Percentiles rank a stretch among this genome's conserved stretches.
Conservation (phyloP, 306 rosid species). For the Acacia crassicarpa region DNA sequence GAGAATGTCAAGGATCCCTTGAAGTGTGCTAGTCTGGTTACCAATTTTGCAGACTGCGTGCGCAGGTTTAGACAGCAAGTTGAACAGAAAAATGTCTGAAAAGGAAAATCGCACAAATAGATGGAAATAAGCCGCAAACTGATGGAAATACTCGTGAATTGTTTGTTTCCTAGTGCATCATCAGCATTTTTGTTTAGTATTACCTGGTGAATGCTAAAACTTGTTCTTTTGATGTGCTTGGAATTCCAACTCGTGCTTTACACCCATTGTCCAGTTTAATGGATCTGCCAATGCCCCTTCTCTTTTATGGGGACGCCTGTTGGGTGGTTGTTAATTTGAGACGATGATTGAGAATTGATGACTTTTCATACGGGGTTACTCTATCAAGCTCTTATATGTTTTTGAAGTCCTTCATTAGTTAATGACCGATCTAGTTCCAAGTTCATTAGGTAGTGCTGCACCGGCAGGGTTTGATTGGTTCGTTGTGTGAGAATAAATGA, state of each 20-base stretch:
- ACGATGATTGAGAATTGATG: not conserved
- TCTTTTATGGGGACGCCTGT: not conserved
- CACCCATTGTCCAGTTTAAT: not conserved
- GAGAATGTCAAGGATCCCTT: conserved; percentile 67
- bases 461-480: not conserved
- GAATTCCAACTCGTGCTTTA: not conserved
- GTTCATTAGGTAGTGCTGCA: not conserved
- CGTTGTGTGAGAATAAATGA: not conserved
- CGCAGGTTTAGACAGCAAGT: conserved; percentile 68
- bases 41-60: conserved; percentile 68
- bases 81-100: conserved; percentile 30
- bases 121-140: conserved; percentile 42
- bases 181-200: conserved; percentile 32
- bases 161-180: conserved; percentile 1
- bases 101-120: conserved; percentile 27
- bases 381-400: not conserved
- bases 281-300: not conserved
- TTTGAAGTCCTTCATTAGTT: not conserved
- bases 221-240: conserved; percentile 15
- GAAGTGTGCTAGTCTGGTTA: conserved; percentile 75
- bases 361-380: not conserved
- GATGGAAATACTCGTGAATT: conserved; percentile 12
- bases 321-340: not conserved
- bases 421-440: not conserved
- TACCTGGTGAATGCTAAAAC: conserved; percentile 11